Conservation (phyloP, 352 stramenopile genomes). For the Globisporangium yorkense region DNA sequence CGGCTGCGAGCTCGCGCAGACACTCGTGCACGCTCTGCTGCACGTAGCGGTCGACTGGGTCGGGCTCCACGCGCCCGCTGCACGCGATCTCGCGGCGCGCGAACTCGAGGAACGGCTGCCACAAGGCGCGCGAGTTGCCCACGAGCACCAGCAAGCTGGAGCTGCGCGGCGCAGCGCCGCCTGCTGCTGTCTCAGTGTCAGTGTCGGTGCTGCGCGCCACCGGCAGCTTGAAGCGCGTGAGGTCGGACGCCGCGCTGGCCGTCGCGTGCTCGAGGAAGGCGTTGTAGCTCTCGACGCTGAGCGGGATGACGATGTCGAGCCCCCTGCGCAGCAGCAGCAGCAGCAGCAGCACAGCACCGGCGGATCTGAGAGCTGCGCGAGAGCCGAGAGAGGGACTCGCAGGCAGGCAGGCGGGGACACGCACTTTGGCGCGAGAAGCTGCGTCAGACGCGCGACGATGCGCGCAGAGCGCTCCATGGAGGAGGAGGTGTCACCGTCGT, state of each 20-base stretch:
- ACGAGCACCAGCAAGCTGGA: constrained; percentile 62
- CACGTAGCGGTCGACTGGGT: constrained; percentile 60
- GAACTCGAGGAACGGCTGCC: constrained; percentile 42
- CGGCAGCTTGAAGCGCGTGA: constrained; percentile 44
- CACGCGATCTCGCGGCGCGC: constrained; percentile 25
- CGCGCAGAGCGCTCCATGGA: constrained; percentile 5
- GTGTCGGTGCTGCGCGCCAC: constrained; percentile 5
- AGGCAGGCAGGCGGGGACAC: background rate
- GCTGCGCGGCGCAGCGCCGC: constrained; percentile 4
- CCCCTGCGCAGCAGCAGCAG: too few species aligned
- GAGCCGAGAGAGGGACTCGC: background rate
- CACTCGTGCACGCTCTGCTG: constrained; percentile 28
- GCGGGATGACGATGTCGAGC: constrained; percentile 60
- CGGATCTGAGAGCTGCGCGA: background rate
- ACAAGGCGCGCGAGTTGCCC: constrained; percentile 57
- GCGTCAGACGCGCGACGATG: constrained; percentile 13
- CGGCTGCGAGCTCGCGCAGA: constrained; percentile 18
- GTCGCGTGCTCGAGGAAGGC: constrained; percentile 25
- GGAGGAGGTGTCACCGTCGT: too few species aligned
- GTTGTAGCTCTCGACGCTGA: constrained; percentile 67
- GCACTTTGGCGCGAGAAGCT: constrained; percentile 15
- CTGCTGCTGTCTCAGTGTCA: background rate
- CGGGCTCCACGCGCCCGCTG: constrained; percentile 20
- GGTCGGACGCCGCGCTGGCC: constrained; percentile 23
- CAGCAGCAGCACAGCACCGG: too few species aligned